Base-by-base conservation (phyloP, 306 rosid genomes). In the Urtica urens region DNA sequence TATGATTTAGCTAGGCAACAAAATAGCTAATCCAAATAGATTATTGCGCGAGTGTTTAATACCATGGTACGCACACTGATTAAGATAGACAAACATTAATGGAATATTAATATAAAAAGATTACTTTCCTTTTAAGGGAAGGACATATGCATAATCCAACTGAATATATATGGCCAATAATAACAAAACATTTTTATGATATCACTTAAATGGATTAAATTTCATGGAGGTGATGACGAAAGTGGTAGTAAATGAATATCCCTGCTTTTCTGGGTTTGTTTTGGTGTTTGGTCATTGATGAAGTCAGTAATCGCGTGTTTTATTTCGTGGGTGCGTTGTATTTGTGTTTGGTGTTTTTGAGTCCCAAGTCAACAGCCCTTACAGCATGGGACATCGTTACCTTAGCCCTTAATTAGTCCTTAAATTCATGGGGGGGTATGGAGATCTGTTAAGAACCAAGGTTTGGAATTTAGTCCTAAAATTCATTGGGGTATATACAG, bases 71-170 rank as follows among this genome's bases (percentile, higher is more conserved):
- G n/a, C n/a, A n/a, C 44, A 51, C 43, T 22, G 45, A 27, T 60
- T 60, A 61, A 41, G 39, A 3, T 41, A 14, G 8, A 10, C 23
- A 6, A 16, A 41, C 22, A 29, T 65, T 6, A 23, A 12, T 52
- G 57, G 38, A 23, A 5, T 37, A 15, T 35, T 53, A 51, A 25
- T 24, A 65, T 28, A 52, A 28, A 25, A 46, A 53, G 53, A 22
- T 55, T 28, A 41, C 67, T 76, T 76, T 52, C 87, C 85, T 56
- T 78, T 59, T 69, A 75, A 78, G 83, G 77, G 64, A 80, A 80
- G 78, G 30, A 53, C 49, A 48, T 49, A 42, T 39, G 10, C 18
- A 51, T 46, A 28, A 35, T 63, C 37, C 24, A 16, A 38, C 17
- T 51, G 45, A n/a, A n/a, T n/a, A n/a, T n/a, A n/a, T 49, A n/a